Percentiles rank a stretch among this genome's conserved stretches.
Conservation (phyloP, 1,284 basidiomycete species). For the Coriolopsis trogii region DNA sequence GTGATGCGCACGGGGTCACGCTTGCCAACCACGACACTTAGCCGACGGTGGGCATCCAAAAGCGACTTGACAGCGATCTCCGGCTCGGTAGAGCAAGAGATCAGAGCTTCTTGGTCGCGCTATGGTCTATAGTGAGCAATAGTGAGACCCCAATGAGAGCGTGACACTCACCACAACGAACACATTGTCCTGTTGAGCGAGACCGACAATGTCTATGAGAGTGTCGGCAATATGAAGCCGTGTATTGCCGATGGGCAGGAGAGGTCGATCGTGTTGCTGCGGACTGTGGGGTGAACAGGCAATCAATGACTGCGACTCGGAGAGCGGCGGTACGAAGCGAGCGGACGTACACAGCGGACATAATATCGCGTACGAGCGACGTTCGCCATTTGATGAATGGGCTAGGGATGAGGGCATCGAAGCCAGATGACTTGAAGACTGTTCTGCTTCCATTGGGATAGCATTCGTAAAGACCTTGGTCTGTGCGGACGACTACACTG, state of each 20-base stretch:
- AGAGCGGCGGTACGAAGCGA: neutral
- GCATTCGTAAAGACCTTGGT: conserved; percentile 1
- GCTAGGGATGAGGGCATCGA: conserved; percentile 11
- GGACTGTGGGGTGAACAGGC: neutral
- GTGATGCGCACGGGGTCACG: neutral
- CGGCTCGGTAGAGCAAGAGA: neutral
- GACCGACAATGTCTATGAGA: conserved; percentile 1
- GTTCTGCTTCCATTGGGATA: neutral
- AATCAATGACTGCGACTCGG: conserved; percentile 4
- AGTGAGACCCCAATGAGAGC: no score
- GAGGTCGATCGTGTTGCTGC: conserved; percentile 1
- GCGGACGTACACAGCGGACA: conserved; percentile 5
- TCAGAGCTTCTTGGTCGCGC: conserved; percentile 6
- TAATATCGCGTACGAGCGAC: conserved; percentile 1
- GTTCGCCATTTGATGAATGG: conserved; percentile 12
- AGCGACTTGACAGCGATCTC: neutral
- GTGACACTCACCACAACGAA: no score
- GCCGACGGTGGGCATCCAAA: neutral
- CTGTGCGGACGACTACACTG: conserved; percentile 9
- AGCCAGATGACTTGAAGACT: conserved; percentile 6
- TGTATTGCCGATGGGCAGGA: neutral
- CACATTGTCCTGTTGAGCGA: conserved; percentile 5
- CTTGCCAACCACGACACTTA: neutral
- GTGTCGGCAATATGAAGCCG: conserved; percentile 3
- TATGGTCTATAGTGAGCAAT: neutral